A percentile compares a stretch with the other conserved stretches of the same genome.
These are phyloP conservation scores for Trichoderma sp. DNA, from an alignment of 2,329 filamentous ascomycete genomes.

Conservation along the genomic window DNA sequence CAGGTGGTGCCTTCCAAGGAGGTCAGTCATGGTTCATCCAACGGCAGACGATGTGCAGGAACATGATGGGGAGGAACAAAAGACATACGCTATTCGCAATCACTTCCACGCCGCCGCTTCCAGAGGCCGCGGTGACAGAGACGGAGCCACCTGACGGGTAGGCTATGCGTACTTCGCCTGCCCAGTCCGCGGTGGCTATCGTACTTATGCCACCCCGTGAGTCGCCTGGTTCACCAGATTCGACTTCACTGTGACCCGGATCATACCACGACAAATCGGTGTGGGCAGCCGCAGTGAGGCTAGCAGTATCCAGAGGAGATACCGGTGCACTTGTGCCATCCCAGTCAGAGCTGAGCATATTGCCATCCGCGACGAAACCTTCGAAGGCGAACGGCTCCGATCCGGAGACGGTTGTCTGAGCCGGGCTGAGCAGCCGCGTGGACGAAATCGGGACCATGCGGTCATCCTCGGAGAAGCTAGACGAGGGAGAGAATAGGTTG, in stretches of 20 bases:
- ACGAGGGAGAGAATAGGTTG: slow-evolving; percentile 56
- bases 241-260: slow-evolving; percentile 1
- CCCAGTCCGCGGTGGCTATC: not conserved
- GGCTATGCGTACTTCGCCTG: slow-evolving; percentile 8
- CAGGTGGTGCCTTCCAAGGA: slow-evolving; percentile 31
- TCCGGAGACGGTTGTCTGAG: slow-evolving; percentile 7
- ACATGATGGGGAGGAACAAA: not conserved
- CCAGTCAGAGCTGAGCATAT: slow-evolving; percentile 10
- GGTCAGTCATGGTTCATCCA: slow-evolving; percentile 30
- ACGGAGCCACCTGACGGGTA: slow-evolving; percentile 11
- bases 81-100: slow-evolving; percentile 31
- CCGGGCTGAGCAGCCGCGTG: slow-evolving; percentile 22
- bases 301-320: slow-evolving; percentile 8
- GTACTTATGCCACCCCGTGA: not conserved
- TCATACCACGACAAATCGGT: slow-evolving; percentile 14
- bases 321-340: slow-evolving; percentile 5
- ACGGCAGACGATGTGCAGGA: not conserved
- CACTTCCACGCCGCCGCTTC: not conserved
- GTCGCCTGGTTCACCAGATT: not conserved
- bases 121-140: not conserved
- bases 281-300: slow-evolving; percentile 1
- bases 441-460: slow-evolving; percentile 40
- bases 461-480: slow-evolving; percentile 54
- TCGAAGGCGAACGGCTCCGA: not conserved
- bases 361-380: slow-evolving; percentile 3